A percentile compares a stretch with the other conserved stretches of the same genome.
These are phyloP conservation scores for Trametes polyzona DNA, from an alignment of 1,284 basidiomycete species.

Conservation along the genomic window DNA sequence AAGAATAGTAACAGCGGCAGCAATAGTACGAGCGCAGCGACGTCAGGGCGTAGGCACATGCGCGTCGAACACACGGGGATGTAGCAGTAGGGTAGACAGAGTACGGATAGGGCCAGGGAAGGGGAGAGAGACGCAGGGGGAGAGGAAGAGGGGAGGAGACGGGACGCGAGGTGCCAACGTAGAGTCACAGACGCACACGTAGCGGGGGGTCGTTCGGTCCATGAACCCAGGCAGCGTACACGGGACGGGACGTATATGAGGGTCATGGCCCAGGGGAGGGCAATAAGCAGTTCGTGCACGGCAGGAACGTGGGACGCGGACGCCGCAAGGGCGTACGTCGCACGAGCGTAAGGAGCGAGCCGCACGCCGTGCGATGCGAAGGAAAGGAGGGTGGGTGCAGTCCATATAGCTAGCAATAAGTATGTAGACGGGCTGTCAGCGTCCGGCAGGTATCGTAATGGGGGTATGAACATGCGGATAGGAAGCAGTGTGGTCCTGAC, in stretches of 20 bases:
- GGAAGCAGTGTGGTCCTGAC: constrained; percentile 6
- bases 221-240: constrained; percentile 9
- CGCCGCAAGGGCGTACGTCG: constrained; percentile 1
- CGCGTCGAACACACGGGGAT: background rate
- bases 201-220: constrained; percentile 3
- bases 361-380: constrained; percentile 12
- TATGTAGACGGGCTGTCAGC: constrained; percentile 6
- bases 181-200: background rate
- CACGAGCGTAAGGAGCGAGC: constrained; percentile 9
- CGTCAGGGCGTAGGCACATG: background rate
- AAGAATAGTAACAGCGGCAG: background rate
- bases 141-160: background rate
- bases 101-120: background rate
- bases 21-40: background rate
- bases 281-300: constrained; percentile 13
- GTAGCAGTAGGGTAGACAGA: background rate
- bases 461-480: constrained; percentile 7
- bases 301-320: constrained; percentile 13
- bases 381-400: constrained; percentile 12
- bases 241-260: constrained; percentile 3
- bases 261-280: background rate
- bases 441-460: constrained; percentile 16
- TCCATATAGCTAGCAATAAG: background rate
- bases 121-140: background rate
- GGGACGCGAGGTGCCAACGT: background rate